Evolutionary conservation across 331 rosid genomes (phyloP).

Genomic region (Rosa hybrid): DNA sequence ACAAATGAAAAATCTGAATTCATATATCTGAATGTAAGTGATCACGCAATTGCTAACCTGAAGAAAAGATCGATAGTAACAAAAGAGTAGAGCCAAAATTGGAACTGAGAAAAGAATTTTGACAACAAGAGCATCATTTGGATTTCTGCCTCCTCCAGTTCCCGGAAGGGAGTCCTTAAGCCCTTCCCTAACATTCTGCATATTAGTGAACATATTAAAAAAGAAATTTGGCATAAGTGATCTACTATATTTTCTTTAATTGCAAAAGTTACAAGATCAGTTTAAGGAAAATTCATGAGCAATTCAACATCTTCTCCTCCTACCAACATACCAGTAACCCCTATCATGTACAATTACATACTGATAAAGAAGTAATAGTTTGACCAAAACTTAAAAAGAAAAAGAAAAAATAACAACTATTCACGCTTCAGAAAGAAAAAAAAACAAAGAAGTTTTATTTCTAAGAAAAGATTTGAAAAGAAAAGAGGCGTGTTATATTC

Average conservation of each 20-base stretch:
- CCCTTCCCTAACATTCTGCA: conserved; percentile 76
- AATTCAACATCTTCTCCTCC: neutral
- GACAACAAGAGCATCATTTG: conserved; percentile 74
- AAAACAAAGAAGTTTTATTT: neutral
- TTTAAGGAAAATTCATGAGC: neutral
- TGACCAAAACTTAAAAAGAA: neutral
- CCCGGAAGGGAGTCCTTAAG: conserved; percentile 91
- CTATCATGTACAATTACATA: conserved; percentile 1
- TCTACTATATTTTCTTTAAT: neutral
- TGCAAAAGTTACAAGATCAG: conserved; percentile 7
- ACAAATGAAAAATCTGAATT: neutral
- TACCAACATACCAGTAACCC: conserved; percentile 3
- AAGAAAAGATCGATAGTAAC: conserved; percentile 54
- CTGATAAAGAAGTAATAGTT: neutral
- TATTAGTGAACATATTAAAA: conserved; percentile 26
- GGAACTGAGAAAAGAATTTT: conserved; percentile 76
- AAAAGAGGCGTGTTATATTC: neutral
- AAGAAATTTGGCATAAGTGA: conserved; percentile 16
- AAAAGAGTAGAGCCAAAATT: conserved; percentile 58
- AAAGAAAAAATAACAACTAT: neutral
- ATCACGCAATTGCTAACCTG: conserved; percentile 55
- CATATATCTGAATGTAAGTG: conserved; percentile 16
- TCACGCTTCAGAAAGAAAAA: neutral
- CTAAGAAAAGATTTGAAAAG: neutral
- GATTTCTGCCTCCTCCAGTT: conserved; percentile 84